Evolutionary conservation across 352 stramenopile genomes (phyloP).

Genomic region (Pythium vanterpoolii): DNA sequence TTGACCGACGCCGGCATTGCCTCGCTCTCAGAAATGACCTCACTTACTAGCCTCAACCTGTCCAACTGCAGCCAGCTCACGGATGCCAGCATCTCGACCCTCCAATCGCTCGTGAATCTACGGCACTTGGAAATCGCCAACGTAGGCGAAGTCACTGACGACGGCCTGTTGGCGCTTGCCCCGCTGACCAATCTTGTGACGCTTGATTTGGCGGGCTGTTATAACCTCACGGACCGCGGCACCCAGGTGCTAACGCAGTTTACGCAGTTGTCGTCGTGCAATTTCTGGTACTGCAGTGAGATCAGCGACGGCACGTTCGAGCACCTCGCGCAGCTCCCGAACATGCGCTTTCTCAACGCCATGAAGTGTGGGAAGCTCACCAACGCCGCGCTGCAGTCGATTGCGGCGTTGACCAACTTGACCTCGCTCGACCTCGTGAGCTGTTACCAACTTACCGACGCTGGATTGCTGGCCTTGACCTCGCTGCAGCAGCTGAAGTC

Average conservation of each 20-base stretch:
- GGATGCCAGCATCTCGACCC: slow-evolving; percentile 44
- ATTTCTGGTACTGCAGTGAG: slow-evolving; percentile 83
- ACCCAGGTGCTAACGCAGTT: slow-evolving; percentile 59
- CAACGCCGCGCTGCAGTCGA: slow-evolving; percentile 41
- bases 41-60: slow-evolving; percentile 67
- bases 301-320: slow-evolving; percentile 59
- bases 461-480: slow-evolving; percentile 37
- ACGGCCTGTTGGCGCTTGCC: slow-evolving; percentile 45
- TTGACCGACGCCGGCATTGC: slow-evolving; percentile 62
- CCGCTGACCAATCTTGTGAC: slow-evolving; percentile 54
- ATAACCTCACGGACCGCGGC: slow-evolving; percentile 73
- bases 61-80: slow-evolving; percentile 81
- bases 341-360: slow-evolving; percentile 71
- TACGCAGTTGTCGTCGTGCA: slow-evolving; percentile 54
- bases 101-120: slow-evolving; percentile 56
- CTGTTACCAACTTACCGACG: slow-evolving; percentile 67
- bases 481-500: slow-evolving; percentile 49
- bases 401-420: slow-evolving; percentile 46
- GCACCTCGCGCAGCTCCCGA: slow-evolving; percentile 44
- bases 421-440: slow-evolving; percentile 76
- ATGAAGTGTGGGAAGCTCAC: slow-evolving; percentile 84
- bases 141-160: slow-evolving; percentile 67
- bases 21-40: slow-evolving; percentile 39
- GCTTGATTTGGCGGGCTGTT: slow-evolving; percentile 72
- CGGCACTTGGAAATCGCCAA: slow-evolving; percentile 73